Percentiles rank a stretch among this genome's conserved stretches.
These are phyloP conservation scores for Puccinia brachypodii DNA, from an alignment of 1,284 basidiomycete genomes.

Conservation along the genomic window DNA sequence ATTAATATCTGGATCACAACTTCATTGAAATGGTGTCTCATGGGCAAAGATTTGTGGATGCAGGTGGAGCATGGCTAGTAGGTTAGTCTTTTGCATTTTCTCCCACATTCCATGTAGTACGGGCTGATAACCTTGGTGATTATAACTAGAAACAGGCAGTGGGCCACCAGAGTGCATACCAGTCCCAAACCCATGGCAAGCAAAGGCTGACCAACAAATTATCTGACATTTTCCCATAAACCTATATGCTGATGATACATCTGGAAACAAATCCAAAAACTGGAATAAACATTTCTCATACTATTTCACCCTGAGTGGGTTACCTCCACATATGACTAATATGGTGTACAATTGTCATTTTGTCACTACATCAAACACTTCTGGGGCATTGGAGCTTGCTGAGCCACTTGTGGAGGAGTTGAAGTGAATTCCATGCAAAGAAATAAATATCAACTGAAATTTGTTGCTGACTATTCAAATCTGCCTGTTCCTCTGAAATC, in stretches of 20 bases:
- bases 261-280: neutral
- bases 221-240: neutral
- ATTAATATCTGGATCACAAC: no score
- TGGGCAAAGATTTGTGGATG: no score
- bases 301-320: neutral
- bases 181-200: neutral
- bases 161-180: neutral
- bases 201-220: neutral
- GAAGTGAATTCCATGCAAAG: neutral
- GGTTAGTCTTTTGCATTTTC: no score
- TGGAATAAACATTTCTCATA: neutral
- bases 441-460: neutral
- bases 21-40: no score
- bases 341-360: slow-evolving; percentile 30
- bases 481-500: no score
- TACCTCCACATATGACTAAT: neutral
- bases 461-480: no score
- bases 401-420: neutral
- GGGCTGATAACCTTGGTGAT: neutral
- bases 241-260: neutral
- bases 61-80: no score
- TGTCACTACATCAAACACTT: slow-evolving; percentile 7
- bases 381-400: slow-evolving; percentile 7
- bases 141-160: neutral
- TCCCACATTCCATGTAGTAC: neutral